Conservation (phyloP, 1,139 yeast species). For the Zygoascus sp. region DNA sequence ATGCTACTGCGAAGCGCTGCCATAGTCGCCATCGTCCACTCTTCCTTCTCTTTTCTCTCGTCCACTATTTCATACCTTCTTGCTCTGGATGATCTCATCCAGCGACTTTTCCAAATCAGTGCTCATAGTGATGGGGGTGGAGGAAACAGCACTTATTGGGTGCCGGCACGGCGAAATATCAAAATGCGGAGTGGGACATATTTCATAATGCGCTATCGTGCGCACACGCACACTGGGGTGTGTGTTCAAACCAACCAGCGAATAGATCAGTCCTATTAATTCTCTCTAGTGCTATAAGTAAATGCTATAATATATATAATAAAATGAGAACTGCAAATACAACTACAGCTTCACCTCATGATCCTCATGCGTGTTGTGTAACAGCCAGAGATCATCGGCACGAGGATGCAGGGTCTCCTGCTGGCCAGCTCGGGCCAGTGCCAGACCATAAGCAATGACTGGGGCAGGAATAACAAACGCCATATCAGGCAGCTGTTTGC, state of each 20-base stretch:
- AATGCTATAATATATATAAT: not conserved
- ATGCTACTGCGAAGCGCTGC: too few species aligned
- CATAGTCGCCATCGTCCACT: too few species aligned
- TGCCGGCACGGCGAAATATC: too few species aligned
- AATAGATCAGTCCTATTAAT: too few species aligned
- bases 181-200: too few species aligned
- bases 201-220: too few species aligned
- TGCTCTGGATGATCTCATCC: constrained; percentile 34
- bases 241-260: too few species aligned
- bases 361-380: constrained; percentile 15
- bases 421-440: constrained; percentile 17
- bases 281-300: not conserved
- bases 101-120: constrained; percentile 34
- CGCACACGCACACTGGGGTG: too few species aligned
- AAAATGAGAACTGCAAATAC: not conserved
- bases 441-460: constrained; percentile 28
- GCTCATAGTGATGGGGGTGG: too few species aligned
- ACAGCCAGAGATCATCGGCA: constrained; percentile 17
- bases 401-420: constrained; percentile 12
- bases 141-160: too few species aligned
- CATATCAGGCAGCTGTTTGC: constrained; percentile 43
- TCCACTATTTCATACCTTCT: constrained; percentile 4
- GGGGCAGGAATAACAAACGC: constrained; percentile 43
- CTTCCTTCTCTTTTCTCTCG: not conserved
- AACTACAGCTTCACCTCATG: not conserved